A percentile compares a stretch with the other conserved stretches of the same genome.
Evolutionary conservation across 1,139 yeast genomes (phyloP).

Genomic region (Blastobotrys serpentis): DNA sequence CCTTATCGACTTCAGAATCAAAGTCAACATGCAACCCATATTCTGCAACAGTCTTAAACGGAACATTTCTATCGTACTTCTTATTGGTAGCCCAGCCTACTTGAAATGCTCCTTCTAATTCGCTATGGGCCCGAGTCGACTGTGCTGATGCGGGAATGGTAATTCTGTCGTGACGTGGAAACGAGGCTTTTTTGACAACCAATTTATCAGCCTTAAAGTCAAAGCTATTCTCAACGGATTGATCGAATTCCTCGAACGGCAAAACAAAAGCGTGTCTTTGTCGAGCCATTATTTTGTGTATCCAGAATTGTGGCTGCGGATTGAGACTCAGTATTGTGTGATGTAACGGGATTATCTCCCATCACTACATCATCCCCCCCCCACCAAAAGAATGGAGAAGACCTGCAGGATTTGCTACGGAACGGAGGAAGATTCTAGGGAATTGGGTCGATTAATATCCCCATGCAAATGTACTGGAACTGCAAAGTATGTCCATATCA

Average conservation of each 20-base stretch:
- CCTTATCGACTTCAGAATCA: constrained; percentile 20
- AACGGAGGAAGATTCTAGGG: constrained; percentile 13
- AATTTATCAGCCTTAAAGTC: neutral
- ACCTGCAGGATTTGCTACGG: constrained; percentile 18
- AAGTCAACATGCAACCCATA: constrained; percentile 33
- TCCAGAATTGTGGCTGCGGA: neutral
- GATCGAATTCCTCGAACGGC: neutral
- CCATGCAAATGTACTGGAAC: constrained; percentile 20
- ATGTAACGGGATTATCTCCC: neutral
- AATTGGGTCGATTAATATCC: constrained; percentile 17
- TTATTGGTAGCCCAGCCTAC: constrained; percentile 28
- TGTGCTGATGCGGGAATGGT: constrained; percentile 1
- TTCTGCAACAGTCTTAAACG: constrained; percentile 33
- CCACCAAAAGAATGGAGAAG: neutral
- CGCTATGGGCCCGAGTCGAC: neutral
- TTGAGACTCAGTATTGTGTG: neutral
- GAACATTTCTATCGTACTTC: constrained; percentile 25
- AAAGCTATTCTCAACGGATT: neutral
- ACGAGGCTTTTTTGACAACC: neutral
- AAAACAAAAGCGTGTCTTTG: constrained; percentile 5
- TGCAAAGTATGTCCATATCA: constrained; percentile 18
- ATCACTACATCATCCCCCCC: neutral
- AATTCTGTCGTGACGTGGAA: too few species aligned
- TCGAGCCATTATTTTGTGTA: neutral
- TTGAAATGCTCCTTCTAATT: constrained; percentile 18